phyloP scores from a whole-genome alignment of 2,329 filamentous ascomycete genomes.

The Macrophomina phaseolina region DNA sequence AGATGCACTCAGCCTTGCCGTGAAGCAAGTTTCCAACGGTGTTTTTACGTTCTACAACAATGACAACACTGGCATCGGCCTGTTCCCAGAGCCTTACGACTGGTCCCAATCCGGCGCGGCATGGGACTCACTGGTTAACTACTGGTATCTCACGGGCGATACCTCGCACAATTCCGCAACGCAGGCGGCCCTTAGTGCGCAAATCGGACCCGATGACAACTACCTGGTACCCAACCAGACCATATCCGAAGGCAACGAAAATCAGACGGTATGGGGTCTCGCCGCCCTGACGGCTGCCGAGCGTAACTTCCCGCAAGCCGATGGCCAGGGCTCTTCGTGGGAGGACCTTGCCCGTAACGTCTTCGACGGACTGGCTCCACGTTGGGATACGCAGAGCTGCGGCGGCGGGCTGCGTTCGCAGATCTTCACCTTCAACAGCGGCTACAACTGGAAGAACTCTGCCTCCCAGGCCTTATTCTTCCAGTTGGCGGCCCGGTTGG shows the following conservation, averaged over 20 bases:
- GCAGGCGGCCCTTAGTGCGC: slow-evolving; percentile 50
- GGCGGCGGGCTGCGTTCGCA: slow-evolving; percentile 81
- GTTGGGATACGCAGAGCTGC: slow-evolving; percentile 74
- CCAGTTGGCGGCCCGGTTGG: slow-evolving; percentile 77
- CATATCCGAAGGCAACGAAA: slow-evolving; percentile 71
- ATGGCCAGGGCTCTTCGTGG: slow-evolving; percentile 64
- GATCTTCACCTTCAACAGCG: slow-evolving; percentile 76
- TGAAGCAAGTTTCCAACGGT: slow-evolving; percentile 4
- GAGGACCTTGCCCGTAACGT: slow-evolving; percentile 71
- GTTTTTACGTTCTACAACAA: slow-evolving; percentile 8
- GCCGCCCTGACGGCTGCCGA: slow-evolving; percentile 73
- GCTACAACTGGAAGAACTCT: slow-evolving; percentile 82
- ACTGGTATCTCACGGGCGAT: slow-evolving; percentile 55
- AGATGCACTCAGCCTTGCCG: slow-evolving; percentile 4
- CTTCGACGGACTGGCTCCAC: slow-evolving; percentile 71
- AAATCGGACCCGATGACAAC: slow-evolving; percentile 49
- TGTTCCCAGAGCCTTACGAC: slow-evolving; percentile 52
- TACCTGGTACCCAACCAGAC: slow-evolving; percentile 47
- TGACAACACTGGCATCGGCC: slow-evolving; percentile 54
- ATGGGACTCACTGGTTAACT: slow-evolving; percentile 50
- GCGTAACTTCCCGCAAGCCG: slow-evolving; percentile 66
- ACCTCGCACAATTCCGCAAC: slow-evolving; percentile 49
- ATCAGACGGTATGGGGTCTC: slow-evolving; percentile 77
- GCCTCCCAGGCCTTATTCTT: slow-evolving; percentile 85
- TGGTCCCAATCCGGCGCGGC: slow-evolving; percentile 55